These are phyloP conservation scores for Botrytis galanthina DNA, from an alignment of 2,329 filamentous ascomycete species.

Conservation along the genomic window DNA sequence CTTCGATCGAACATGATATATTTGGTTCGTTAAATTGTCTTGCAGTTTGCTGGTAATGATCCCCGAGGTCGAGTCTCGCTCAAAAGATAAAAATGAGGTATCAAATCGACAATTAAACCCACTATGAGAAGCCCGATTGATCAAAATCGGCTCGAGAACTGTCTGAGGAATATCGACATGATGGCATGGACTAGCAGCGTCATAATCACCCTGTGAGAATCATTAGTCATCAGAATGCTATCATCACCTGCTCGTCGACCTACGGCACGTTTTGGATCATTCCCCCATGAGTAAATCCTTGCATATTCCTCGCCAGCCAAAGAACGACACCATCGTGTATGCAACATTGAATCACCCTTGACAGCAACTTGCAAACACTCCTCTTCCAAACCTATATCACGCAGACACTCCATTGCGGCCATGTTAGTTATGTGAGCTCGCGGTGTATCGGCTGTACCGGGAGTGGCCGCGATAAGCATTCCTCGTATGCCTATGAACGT, in stretches of 20 bases:
- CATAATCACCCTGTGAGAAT: conserved; percentile 43
- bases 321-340: conserved; percentile 52
- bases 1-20: conserved; percentile 49
- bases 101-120: conserved; percentile 47
- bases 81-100: conserved; percentile 42
- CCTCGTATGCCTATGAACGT: conserved; percentile 46
- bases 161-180: conserved; percentile 49
- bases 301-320: conserved; percentile 54
- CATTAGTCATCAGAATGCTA: neutral
- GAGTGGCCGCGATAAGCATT: conserved; percentile 50
- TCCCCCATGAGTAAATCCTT: conserved; percentile 51
- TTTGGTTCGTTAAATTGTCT: conserved; percentile 40
- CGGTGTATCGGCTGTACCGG: conserved; percentile 54
- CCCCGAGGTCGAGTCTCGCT: conserved; percentile 20
- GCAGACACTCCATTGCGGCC: conserved; percentile 54
- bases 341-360: conserved; percentile 45
- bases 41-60: conserved; percentile 39
- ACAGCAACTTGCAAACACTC: conserved; percentile 42
- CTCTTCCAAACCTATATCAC: conserved; percentile 50
- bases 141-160: conserved; percentile 48
- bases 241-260: neutral
- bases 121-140: conserved; percentile 41
- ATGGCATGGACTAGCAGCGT: conserved; percentile 44
- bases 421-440: conserved; percentile 60
- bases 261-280: conserved; percentile 46